These are phyloP conservation scores for Adansonia grandidieri DNA, from an alignment of 441 rosid genomes.

Conservation along the genomic window DNA sequence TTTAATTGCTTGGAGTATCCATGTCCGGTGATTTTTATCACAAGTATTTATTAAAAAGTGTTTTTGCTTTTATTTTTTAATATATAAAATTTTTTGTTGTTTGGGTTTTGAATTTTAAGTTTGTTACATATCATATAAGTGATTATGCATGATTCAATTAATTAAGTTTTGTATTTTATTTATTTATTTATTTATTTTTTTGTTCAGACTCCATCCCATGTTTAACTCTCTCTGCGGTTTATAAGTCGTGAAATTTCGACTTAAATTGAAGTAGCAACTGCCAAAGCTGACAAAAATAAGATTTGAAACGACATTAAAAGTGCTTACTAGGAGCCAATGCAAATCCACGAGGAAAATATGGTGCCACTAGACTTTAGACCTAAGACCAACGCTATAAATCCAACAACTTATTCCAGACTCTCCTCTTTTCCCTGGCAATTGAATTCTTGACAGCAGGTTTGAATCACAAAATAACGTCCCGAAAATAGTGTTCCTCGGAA, in stretches of 20 bases:
- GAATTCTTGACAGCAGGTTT: not conserved
- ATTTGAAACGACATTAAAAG: not conserved
- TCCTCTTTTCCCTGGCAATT: not conserved
- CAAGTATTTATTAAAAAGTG: not conserved
- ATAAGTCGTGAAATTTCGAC: not conserved
- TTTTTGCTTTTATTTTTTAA: not conserved
- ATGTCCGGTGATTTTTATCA: too few species aligned
- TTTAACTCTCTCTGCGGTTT: too few species aligned
- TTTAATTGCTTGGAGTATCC: not conserved
- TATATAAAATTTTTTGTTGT: not conserved
- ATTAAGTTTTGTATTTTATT: too few species aligned
- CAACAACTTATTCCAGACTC: not conserved
- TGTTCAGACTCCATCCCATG: too few species aligned
- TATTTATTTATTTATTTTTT: too few species aligned
- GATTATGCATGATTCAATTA: too few species aligned
- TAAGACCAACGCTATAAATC: not conserved
- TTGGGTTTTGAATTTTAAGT: too few species aligned
- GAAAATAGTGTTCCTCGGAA: not conserved
- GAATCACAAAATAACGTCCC: not conserved
- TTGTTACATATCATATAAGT: too few species aligned
- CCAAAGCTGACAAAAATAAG: not conserved
- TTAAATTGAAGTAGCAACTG: not conserved
- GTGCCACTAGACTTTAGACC: not conserved
- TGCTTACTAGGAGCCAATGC: not conserved
- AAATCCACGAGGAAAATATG: not conserved